Base-by-base conservation (phyloP, 495 filamentous ascomycete species). In the Penicillium crystallinum region DNA sequence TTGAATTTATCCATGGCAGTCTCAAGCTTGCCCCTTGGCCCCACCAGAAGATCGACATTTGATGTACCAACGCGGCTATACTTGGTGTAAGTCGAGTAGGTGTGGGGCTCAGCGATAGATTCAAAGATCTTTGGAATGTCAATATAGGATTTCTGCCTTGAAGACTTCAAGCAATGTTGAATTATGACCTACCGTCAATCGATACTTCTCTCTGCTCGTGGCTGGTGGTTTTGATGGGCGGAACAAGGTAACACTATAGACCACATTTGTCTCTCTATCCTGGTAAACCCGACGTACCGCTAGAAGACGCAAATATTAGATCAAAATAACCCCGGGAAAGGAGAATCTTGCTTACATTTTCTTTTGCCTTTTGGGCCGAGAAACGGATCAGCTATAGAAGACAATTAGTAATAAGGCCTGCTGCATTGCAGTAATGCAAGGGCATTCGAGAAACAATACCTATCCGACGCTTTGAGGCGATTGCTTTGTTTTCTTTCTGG, bases 81-180 rank as follows among this genome's bases (percentile, higher is more conserved):
- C 41, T 66, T 74, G 39, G 59, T 54, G 27, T 65, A 67, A 2
- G 66, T 57, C 8, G 71, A 63, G 60, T 83, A 86, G 14, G 60
- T 66, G 46, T 69, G 64, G 2, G 80, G 80, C 5, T 59, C 37
- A 7, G 68, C 54, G 53, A 75, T 65, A 0, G 76, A 70, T 57
- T 82, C 74, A 57, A 74, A 85, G 50, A 84, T 64, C 81, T 83
- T 51, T 2, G 25, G 17, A 15, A 49, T 37, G 39, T 52, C 11
- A 49, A 47, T 56, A 22, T 29, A 11, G 12, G 11, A 31, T 22
- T 34, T 15, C 0, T 35, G 25, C 8, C 30, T 37, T 25, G 10
- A 14, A n/a, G 5, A 14, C 0, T 12, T 46, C 6, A 6, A 3
- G 29, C 15, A 10, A 19, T 18, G n/a, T 14, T 29, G 25, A 25